Percentiles rank a stretch among this genome's conserved stretches.
Evolutionary conservation across 2,329 filamentous ascomycete genomes (phyloP).

Genomic region (Cadophora sp.): DNA sequence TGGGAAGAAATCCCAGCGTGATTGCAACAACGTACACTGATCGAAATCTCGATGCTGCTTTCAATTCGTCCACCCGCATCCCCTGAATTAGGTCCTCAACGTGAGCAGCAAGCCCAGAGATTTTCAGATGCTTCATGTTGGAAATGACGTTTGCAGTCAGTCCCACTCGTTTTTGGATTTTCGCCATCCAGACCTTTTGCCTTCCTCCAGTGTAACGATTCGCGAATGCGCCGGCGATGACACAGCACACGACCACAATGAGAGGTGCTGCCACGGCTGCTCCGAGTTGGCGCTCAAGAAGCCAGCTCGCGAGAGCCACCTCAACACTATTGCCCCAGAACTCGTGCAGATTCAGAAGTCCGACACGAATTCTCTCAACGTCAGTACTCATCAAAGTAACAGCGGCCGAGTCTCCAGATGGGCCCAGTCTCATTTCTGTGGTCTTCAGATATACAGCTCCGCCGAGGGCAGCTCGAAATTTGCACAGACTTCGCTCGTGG

Average conservation of each 20-base stretch:
- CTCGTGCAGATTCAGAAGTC: slow-evolving; percentile 43
- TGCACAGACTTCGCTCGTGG: slow-evolving; percentile 49
- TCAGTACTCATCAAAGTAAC: slow-evolving; percentile 51
- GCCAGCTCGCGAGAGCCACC: slow-evolving; percentile 44
- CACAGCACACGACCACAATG: slow-evolving; percentile 49
- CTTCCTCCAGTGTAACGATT: slow-evolving; percentile 25
- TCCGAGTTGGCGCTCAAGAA: slow-evolving; percentile 40
- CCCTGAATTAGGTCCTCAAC: slow-evolving; percentile 44
- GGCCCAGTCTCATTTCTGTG: slow-evolving; percentile 44
- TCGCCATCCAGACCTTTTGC: slow-evolving; percentile 35
- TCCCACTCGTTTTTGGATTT: slow-evolving; percentile 30
- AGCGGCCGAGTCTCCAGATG: slow-evolving; percentile 40
- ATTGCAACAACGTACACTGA: slow-evolving; percentile 16
- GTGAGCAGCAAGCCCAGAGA: slow-evolving; percentile 46
- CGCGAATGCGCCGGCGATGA: slow-evolving; percentile 31
- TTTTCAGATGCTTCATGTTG: slow-evolving; percentile 50
- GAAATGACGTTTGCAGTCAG: slow-evolving; percentile 43
- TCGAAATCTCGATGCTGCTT: slow-evolving; percentile 40
- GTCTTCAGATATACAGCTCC: slow-evolving; percentile 58
- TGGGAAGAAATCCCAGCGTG: slow-evolving; percentile 17
- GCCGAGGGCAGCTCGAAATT: slow-evolving; percentile 50
- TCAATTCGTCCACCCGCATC: slow-evolving; percentile 46
- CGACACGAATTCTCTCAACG: slow-evolving; percentile 22
- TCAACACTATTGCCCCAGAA: slow-evolving; percentile 48
- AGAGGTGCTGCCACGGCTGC: slow-evolving; percentile 47